Base-by-base conservation (phyloP, 108 stramenopile genomes). In the Thalassiosira profunda region DNA sequence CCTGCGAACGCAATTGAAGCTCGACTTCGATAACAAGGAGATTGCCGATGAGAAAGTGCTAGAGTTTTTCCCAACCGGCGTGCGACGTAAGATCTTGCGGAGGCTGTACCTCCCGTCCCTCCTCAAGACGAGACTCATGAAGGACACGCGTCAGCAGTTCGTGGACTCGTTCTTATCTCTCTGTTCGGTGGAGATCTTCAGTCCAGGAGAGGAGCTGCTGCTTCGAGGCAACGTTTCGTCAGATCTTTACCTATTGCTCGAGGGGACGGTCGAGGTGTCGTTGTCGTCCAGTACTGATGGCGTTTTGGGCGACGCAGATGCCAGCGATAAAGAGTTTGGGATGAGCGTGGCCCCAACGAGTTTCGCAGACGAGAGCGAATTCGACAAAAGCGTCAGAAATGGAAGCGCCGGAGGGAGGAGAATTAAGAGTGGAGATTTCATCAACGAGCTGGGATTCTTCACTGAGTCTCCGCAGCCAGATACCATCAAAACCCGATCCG, bases 41-140 rank as follows among this genome's bases (percentile, higher is more conserved):
- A 48, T 86, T 11, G 45, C 81, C 1, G 85, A 86, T 70, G 85
- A 86, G 37, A 33, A 80, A 14, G 82, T 86, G 21, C 63, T 86
- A 29, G 26, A 66, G 29, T 43, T 83, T n/a, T 86, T 86, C 54
- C 85, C 85, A 6, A 37, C 25, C 1, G 43, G 62, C 12, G 65
- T 80, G 1, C 59, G 82, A 7, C 58, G 81, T 9, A 76, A 69
- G 47, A 71, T 86, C 0, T 53, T 86, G 21, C 61, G 81, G 3
- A 30, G 49, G 45, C 45, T 86, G 12, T 86, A 86, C 45, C 33
- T 80, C 23, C 51, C 76, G 21, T 58, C 61, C 1, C 68, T 86
- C n/a, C 14, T 56, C 6, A 28, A 68, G 17, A 81, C 82, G 10
- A 68, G 66, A 1, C 65, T 86, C 12, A 77, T 86, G 80, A 48